phyloP scores from a whole-genome alignment of 805 yeast genomes.

The Saccharomycopsis sp. region DNA sequence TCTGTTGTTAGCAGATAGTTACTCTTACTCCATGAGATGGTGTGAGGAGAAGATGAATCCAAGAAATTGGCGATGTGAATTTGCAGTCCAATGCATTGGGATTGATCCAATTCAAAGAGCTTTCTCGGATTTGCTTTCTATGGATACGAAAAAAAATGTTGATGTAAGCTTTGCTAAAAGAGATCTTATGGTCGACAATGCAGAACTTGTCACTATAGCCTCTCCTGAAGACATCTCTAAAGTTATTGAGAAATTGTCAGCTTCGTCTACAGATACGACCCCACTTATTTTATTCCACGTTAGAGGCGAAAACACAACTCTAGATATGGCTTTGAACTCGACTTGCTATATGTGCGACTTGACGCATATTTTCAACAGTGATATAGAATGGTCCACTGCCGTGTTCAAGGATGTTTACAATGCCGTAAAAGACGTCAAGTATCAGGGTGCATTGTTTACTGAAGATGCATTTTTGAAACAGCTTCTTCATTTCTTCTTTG shows the following conservation, averaged over 20 bases:
- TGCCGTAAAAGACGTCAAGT: slow-evolving; percentile 1
- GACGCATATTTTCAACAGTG: background rate
- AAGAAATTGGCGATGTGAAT: slow-evolving; percentile 11
- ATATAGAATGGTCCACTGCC: background rate
- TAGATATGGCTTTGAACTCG: slow-evolving; percentile 1
- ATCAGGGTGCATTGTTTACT: slow-evolving; percentile 3
- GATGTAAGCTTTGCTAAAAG: slow-evolving; percentile 7
- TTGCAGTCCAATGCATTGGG: slow-evolving; percentile 9
- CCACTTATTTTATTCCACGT: slow-evolving; percentile 10
- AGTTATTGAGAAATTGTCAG: background rate
- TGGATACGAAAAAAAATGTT: background rate
- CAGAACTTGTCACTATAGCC: background rate
- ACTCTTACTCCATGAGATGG: background rate
- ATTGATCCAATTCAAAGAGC: slow-evolving; percentile 5
- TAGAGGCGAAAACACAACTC: slow-evolving; percentile 4
- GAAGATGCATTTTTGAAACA: slow-evolving; percentile 9
- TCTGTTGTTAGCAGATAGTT: background rate
- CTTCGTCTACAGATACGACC: background rate
- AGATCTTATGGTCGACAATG: slow-evolving; percentile 5
- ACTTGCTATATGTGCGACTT: slow-evolving; percentile 8
- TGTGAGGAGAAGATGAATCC: slow-evolving; percentile 6
- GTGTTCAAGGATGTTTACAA: background rate
- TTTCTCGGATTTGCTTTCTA: background rate
- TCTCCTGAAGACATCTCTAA: background rate
- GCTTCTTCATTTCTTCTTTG: slow-evolving; percentile 10